Base-by-base conservation (phyloP, 768 basidiomycete species). In the Boletus sensibilis region DNA sequence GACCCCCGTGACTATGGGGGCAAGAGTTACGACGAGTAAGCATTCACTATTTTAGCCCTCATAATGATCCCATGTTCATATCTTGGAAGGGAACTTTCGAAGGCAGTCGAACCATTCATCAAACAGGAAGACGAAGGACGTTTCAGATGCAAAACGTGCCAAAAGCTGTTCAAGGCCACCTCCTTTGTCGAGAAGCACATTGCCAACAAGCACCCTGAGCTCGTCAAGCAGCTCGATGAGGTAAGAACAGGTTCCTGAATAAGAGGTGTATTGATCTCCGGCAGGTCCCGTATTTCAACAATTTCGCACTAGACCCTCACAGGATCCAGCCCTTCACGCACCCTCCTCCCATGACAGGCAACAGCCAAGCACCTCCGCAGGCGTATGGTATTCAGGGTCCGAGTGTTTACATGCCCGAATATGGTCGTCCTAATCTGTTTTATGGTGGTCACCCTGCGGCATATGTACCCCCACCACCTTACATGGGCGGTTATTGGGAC, bases 161-260 rank as follows among this genome's bases (percentile, higher is more conserved):
- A 87, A 74, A 99, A 99, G 77, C 80, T 98, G 21, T 99, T 99
- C 86, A 95, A 95, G 72, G 97, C 94, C 5, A 89, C 91, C 34
- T 86, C 94, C 25, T 99, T 98, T 74, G 91, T 98, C 46, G 93
- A 96, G 76, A 98, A 98, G 79, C 97, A 99, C 70, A 87, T 99
- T 58, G 83, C 87, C 13, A 93, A 95, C 71, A 98, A 98, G 71
- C 97, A 99, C 69, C 78, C 88, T 12, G 92, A 97, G 57, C 76
- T 92, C 16, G 82, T 95, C 55, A 90, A 88, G 62, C 76, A 80
- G 49, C 82, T 98, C 18, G 92, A 94, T 40, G 90, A 95, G 66
- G 96, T 97, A 70, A 74, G 79, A 66, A 35, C 37, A 58, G 4
- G 40, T 59, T 48, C 55, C 49, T 55, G 55, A 46, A 48, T 25